phyloP scores from a whole-genome alignment of 2,329 filamentous ascomycete genomes.

The Coleophoma cylindrospora region DNA sequence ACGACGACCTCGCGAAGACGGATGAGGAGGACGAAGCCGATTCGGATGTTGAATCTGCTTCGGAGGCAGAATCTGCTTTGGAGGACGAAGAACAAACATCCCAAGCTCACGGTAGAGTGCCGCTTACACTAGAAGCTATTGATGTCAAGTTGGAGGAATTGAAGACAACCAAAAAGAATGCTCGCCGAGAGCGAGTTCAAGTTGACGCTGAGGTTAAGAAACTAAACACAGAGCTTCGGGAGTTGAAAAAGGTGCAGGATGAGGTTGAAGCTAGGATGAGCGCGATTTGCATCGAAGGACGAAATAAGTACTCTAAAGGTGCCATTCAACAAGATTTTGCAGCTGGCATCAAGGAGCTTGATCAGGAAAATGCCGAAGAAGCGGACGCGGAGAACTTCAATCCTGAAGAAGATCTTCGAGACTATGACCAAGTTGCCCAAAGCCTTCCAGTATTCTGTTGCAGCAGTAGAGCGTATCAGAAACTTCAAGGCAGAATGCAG shows the following conservation, averaged over 20 bases:
- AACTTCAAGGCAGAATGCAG: constrained; percentile 47
- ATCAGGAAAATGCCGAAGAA: constrained; percentile 45
- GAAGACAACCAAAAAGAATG: constrained; percentile 35
- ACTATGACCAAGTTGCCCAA: constrained; percentile 52
- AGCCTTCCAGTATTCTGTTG: constrained; percentile 61
- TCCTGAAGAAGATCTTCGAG: constrained; percentile 45
- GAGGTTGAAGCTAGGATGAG: constrained; percentile 29
- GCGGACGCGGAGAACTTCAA: constrained; percentile 50
- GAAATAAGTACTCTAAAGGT: constrained; percentile 50
- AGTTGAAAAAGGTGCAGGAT: constrained; percentile 19
- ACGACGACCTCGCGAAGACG: constrained; percentile 8
- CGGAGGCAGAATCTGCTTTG: constrained; percentile 14
- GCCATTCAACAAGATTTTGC: constrained; percentile 56
- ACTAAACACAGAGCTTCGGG: constrained; percentile 30
- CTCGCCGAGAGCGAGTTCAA: constrained; percentile 24
- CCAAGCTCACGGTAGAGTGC: constrained; percentile 18
- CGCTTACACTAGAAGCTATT: constrained; percentile 35
- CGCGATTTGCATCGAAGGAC: constrained; percentile 41
- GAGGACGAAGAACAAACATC: constrained; percentile 14
- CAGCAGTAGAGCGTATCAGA: constrained; percentile 57
- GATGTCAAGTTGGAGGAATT: constrained; percentile 37
- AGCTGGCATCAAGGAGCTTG: constrained; percentile 52
- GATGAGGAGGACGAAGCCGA: constrained; percentile 23
- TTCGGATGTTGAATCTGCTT: constrained; percentile 22
- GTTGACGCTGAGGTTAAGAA: constrained; percentile 31